Conservation (phyloP, 805 yeast species). For the Naumovozyma dairenensis region DNA sequence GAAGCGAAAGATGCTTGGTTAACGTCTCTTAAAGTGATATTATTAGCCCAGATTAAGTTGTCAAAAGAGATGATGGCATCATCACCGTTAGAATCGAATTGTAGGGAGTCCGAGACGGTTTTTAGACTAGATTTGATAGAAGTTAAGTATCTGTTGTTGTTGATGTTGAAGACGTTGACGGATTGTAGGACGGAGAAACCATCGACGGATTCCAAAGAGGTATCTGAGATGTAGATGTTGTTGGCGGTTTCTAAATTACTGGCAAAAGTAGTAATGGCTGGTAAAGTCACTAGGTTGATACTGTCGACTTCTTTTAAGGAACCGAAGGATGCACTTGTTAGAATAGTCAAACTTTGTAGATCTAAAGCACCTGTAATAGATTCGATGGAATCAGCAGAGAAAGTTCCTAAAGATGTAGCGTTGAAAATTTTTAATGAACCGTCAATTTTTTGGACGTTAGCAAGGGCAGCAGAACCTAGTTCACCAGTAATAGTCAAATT, state of each 20-base stretch:
- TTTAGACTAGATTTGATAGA: constrained; percentile 62
- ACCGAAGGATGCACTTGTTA: constrained; percentile 64
- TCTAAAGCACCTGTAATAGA: constrained; percentile 63
- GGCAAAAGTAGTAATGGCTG: constrained; percentile 64
- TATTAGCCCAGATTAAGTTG: constrained; percentile 72
- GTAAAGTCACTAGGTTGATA: constrained; percentile 72
- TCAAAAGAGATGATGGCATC: constrained; percentile 59
- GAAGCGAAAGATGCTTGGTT: constrained; percentile 61
- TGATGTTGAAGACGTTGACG: constrained; percentile 59
- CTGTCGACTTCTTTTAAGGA: constrained; percentile 72
- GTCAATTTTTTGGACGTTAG: constrained; percentile 63
- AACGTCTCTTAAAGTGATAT: constrained; percentile 74
- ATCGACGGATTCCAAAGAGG: constrained; percentile 54
- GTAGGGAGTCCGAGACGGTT: constrained; percentile 62
- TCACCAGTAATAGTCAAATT: constrained; percentile 60
- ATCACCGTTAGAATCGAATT: constrained; percentile 78
- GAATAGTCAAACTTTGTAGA: constrained; percentile 53
- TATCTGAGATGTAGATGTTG: constrained; percentile 61
- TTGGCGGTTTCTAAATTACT: constrained; percentile 67
- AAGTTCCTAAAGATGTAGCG: constrained; percentile 49
- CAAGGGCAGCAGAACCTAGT: constrained; percentile 54
- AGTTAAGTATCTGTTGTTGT: constrained; percentile 79
- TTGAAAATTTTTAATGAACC: constrained; percentile 65
- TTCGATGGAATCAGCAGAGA: constrained; percentile 71
- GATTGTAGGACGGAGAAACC: constrained; percentile 43